phyloP scores from a whole-genome alignment of 768 basidiomycete species.

The Hirschioporus abietinus region DNA sequence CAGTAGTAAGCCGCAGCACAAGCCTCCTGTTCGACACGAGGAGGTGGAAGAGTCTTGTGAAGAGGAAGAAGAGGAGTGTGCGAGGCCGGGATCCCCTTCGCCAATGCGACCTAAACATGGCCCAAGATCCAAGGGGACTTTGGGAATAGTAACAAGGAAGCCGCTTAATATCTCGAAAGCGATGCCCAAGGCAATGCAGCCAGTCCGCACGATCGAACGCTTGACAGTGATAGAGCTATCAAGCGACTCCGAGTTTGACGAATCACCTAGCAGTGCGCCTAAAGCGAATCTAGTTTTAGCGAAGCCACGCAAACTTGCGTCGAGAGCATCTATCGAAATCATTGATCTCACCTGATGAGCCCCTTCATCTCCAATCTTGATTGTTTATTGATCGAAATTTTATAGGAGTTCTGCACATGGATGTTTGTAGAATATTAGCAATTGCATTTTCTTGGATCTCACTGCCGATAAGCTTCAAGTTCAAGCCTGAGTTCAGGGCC shows the following conservation, averaged over 20 bases:
- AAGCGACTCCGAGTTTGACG: not conserved
- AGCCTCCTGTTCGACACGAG: not conserved
- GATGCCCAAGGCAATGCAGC: not conserved
- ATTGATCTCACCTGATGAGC: slow-evolving; percentile 1
- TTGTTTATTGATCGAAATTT: not conserved
- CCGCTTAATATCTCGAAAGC: not conserved
- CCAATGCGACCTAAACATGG: not conserved
- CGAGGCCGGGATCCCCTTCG: not conserved
- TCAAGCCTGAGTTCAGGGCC: too few species aligned
- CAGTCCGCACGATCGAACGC: not conserved
- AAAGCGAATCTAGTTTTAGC: not conserved
- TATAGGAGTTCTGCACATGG: not conserved
- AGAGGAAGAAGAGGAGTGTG: not conserved
- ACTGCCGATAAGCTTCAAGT: not conserved
- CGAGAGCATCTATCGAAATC: not conserved
- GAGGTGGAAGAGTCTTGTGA: not conserved
- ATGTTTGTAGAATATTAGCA: not conserved
- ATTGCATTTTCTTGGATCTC: not conserved
- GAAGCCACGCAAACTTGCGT: not conserved
- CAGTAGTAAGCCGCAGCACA: not conserved
- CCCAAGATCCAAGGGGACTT: not conserved
- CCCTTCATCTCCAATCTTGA: not conserved
- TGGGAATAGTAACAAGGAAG: not conserved
- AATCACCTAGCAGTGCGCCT: not conserved
- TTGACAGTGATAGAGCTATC: not conserved